Evolutionary conservation across 345 rosid species (phyloP).

Genomic region (Atalantia buxifolia): DNA sequence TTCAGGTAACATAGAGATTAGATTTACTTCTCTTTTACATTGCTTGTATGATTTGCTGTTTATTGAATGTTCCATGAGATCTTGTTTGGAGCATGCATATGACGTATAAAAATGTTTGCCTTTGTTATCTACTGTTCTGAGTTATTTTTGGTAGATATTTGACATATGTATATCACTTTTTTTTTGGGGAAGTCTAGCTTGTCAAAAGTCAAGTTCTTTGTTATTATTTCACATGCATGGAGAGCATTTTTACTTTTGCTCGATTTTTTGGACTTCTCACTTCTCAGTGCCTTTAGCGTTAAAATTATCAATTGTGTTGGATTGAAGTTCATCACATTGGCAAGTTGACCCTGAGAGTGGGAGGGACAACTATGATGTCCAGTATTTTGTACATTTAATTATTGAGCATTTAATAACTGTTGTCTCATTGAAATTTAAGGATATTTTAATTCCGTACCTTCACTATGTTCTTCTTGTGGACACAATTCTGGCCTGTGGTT

Average conservation of each 20-base stretch:
- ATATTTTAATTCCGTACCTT: not conserved
- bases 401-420: not conserved
- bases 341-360: not conserved
- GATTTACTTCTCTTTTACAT: not conserved
- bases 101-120: not conserved
- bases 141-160: not conserved
- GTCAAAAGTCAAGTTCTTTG: not conserved
- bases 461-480: not conserved
- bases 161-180: not conserved
- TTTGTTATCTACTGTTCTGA: not conserved
- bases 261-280: not conserved
- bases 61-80: not conserved
- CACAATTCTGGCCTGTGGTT: too few species aligned
- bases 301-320: not conserved
- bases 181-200: not conserved
- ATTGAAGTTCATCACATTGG: not conserved
- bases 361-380: not conserved
- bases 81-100: not conserved
- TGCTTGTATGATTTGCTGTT: not conserved
- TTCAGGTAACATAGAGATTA: constrained; percentile 31
- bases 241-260: not conserved
- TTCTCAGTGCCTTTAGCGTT: not conserved
- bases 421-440: not conserved
- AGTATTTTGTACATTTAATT: not conserved
- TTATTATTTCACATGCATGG: not conserved